These are phyloP conservation scores for Aphanomyces stellatus DNA, from an alignment of 352 stramenopile genomes.

Conservation along the genomic window DNA sequence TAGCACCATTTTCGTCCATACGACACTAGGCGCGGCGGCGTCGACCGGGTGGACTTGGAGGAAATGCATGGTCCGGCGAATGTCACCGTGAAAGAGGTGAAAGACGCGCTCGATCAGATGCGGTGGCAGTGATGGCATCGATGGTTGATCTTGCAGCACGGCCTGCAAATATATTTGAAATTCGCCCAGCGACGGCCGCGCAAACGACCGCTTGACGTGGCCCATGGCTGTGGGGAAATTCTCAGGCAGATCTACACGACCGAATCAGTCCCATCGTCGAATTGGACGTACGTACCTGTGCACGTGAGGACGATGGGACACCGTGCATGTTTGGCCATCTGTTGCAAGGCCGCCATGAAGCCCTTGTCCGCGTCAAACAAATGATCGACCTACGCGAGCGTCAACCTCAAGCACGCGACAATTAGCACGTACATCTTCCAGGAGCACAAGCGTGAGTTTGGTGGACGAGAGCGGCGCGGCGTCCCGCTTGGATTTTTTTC, in stretches of 20 bases:
- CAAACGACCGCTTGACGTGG: slow-evolving; percentile 31
- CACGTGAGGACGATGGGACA: slow-evolving; percentile 76
- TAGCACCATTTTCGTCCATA: too few species aligned
- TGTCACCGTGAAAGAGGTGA: slow-evolving; percentile 32
- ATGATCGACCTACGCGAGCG: slow-evolving; percentile 36
- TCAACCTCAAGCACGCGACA: neutral
- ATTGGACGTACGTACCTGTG: neutral
- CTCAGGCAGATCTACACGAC: slow-evolving; percentile 34
- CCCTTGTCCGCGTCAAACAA: slow-evolving; percentile 78
- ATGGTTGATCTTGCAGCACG: slow-evolving; percentile 45
- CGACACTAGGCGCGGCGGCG: neutral
- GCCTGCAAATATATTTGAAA: slow-evolving; percentile 61
- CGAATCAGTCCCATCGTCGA: neutral
- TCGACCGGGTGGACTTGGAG: slow-evolving; percentile 25
- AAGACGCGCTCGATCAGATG: slow-evolving; percentile 44
- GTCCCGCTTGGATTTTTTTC: slow-evolving; percentile 28
- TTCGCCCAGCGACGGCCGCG: slow-evolving; percentile 39
- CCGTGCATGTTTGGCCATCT: slow-evolving; percentile 74
- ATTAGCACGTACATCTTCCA: slow-evolving; percentile 51
- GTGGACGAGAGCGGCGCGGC: slow-evolving; percentile 21
- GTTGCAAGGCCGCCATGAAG: slow-evolving; percentile 54
- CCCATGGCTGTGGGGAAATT: slow-evolving; percentile 44
- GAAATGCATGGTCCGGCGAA: slow-evolving; percentile 63
- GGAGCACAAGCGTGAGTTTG: slow-evolving; percentile 69
- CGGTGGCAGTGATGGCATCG: slow-evolving; percentile 29